Percentiles rank a stretch among this genome's conserved stretches.
These are phyloP conservation scores for Chrysoporthe austroafricana DNA, from an alignment of 2,329 filamentous ascomycete species.

Conservation along the genomic window DNA sequence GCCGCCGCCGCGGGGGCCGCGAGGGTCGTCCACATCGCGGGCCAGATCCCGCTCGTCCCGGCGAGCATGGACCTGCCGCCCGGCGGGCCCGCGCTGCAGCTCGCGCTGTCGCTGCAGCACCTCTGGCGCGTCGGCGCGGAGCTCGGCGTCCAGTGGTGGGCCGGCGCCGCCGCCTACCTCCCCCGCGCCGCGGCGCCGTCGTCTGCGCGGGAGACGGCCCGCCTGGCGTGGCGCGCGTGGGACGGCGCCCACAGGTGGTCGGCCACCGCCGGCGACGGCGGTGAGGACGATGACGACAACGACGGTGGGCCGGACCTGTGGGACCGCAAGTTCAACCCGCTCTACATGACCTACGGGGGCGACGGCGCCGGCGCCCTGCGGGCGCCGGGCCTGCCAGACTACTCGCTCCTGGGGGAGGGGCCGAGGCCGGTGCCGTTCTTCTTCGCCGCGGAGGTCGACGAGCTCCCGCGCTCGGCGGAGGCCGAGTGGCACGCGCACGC, in stretches of 20 bases:
- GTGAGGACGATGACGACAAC: conserved; percentile 55
- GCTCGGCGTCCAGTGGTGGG: conserved; percentile 75
- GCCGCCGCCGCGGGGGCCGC: conserved; percentile 32
- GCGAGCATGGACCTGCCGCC: conserved; percentile 70
- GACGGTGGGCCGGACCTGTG: conserved; percentile 68
- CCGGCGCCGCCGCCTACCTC: conserved; percentile 76
- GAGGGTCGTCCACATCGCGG: conserved; percentile 69
- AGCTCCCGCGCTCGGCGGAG: conserved; percentile 71
- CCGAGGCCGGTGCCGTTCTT: conserved; percentile 61
- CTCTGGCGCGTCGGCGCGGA: conserved; percentile 80
- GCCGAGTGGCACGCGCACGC: conserved; percentile 84
- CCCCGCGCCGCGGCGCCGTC: conserved; percentile 40
- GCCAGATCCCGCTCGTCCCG: conserved; percentile 88
- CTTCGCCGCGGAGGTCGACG: conserved; percentile 75
- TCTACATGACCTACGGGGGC: conserved; percentile 48
- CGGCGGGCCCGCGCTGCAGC: conserved; percentile 58
- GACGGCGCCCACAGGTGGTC: conserved; percentile 44
- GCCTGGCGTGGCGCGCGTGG: conserved; percentile 54
- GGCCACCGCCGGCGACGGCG: conserved; percentile 28
- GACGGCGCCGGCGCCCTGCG: conserved; percentile 31
- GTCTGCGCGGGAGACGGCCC: conserved; percentile 39
- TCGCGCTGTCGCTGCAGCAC: conserved; percentile 81
- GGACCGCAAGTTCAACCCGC: conserved; percentile 64
- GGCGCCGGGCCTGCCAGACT: conserved; percentile 52
- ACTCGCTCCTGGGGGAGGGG: conserved; percentile 46